These are phyloP conservation scores for Taphrina pruni DNA, from an alignment of 1,139 yeast genomes.

Conservation along the genomic window DNA sequence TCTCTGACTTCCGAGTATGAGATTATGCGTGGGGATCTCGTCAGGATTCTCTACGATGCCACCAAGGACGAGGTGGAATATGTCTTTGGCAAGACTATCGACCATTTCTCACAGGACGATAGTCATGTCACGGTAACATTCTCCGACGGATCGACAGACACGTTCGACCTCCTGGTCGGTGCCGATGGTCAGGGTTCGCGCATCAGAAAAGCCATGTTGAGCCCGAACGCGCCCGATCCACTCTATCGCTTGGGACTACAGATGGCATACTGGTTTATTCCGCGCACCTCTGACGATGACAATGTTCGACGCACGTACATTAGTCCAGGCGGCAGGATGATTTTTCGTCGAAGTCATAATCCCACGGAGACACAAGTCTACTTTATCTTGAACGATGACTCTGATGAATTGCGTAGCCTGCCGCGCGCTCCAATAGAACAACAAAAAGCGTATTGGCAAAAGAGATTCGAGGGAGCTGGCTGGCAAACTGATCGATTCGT, in stretches of 20 bases:
- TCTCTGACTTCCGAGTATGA: slow-evolving; percentile 20
- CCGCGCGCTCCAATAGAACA: not conserved
- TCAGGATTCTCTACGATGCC: slow-evolving; percentile 1
- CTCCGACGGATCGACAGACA: not conserved
- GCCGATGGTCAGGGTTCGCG: slow-evolving; percentile 6
- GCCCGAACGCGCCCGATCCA: not conserved
- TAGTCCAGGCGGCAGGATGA: not conserved
- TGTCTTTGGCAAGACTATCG: not conserved
- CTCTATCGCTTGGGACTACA: not conserved
- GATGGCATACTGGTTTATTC: not conserved
- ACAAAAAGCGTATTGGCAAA: not conserved
- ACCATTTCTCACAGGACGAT: not conserved
- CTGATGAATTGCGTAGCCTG: not conserved
- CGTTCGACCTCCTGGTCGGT: slow-evolving; percentile 7
- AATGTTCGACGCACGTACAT: not conserved
- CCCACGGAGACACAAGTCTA: not conserved
- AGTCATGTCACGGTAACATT: not conserved
- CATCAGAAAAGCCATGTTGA: not conserved
- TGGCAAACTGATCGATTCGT: not conserved
- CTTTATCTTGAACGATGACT: not conserved
- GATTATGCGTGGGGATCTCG: slow-evolving; percentile 20
- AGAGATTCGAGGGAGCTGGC: not conserved
- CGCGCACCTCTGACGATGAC: not conserved
- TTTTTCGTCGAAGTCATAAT: not conserved
- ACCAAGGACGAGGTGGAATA: slow-evolving; percentile 7